Base-by-base conservation (phyloP, 345 rosid species). In the Eucalyptus caleyi region DNA sequence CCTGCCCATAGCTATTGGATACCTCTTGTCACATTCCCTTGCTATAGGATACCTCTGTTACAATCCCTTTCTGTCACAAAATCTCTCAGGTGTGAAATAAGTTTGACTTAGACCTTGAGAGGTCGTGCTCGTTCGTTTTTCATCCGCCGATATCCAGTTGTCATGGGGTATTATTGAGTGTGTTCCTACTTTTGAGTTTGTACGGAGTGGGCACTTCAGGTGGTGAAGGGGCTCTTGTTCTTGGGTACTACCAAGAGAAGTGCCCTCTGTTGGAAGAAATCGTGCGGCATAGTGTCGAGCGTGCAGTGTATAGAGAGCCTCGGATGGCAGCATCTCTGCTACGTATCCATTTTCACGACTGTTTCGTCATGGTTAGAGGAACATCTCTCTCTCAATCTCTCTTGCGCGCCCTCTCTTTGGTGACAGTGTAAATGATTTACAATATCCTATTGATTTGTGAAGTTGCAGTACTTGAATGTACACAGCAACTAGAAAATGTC, bases 291-390 rank as follows among this genome's bases (percentile, higher is more conserved):
- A 90, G 89, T 87, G 95, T 97, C 3, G 95, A 93, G 89, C 91
- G 90, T 81, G 98, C 97, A 3, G 92, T 96, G 59, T 91, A 92
- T 34, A 94, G 90, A 92, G 94, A 95, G 90, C 99, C 99, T 87
- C 93, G 97, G 15, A 93, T 95, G 94, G 98, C 98, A 0, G 98
- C 97, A 45, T 95, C 96, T n/a, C 94, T 97, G 56, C 96, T 96
- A 65, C 95, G 98, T 50, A 89, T 97, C 77, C 98, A 97, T 60
- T 97, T 96, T 86, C 99, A 97, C 45, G 99, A 97, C 89, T 97
- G 99, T 89, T 95, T 97, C 80, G 96, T 96, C 88, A 89, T 94
- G 97, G 97, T 96, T 23, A 72, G 83, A 72, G 14, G 45, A 37
- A 72, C 15, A 19, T 24, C 45, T 37, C 83, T 37, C 83, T 37